Percentiles rank a stretch among this genome's conserved stretches.
phyloP scores from a whole-genome alignment of 495 filamentous ascomycete species.

The Cercophora sp. region DNA sequence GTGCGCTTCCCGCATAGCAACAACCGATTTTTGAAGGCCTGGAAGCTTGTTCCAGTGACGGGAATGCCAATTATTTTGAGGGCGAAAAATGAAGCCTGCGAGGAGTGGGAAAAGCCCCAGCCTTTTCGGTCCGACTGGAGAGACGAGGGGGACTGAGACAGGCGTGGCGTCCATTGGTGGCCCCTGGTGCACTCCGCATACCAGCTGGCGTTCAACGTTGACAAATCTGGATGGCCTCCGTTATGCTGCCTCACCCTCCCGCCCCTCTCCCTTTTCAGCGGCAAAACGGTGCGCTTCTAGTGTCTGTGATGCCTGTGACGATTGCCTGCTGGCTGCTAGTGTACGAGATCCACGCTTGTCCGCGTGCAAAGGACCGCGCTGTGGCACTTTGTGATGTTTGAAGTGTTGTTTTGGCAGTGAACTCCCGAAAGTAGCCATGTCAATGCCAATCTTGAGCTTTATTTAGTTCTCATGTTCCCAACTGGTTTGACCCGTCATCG shows the following conservation, averaged over 20 bases:
- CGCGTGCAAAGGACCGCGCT: neutral
- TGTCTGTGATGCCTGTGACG: neutral
- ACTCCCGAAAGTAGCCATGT: too few species aligned
- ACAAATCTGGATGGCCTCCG: too few species aligned
- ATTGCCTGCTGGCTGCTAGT: too few species aligned
- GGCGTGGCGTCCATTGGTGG: conserved; percentile 15
- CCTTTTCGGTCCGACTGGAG: conserved; percentile 34
- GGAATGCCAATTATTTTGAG: too few species aligned
- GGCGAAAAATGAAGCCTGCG: too few species aligned
- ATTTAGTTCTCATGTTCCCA: too few species aligned
- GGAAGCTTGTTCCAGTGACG: too few species aligned
- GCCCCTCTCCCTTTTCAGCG: neutral
- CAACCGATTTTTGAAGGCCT: too few species aligned
- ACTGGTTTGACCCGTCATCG: neutral
- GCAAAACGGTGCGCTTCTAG: neutral
- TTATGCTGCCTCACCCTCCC: too few species aligned
- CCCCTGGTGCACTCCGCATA: conserved; percentile 27
- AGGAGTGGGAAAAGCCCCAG: conserved; percentile 15
- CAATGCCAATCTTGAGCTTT: too few species aligned
- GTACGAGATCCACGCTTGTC: neutral
- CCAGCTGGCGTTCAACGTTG: conserved; percentile 6
- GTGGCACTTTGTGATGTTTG: neutral
- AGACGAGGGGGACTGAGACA: conserved; percentile 20
- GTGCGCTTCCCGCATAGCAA: too few species aligned
- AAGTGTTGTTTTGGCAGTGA: too few species aligned